Evolutionary conservation across 495 filamentous ascomycete species (phyloP).

Genomic region (Geoglossum glabrum): DNA sequence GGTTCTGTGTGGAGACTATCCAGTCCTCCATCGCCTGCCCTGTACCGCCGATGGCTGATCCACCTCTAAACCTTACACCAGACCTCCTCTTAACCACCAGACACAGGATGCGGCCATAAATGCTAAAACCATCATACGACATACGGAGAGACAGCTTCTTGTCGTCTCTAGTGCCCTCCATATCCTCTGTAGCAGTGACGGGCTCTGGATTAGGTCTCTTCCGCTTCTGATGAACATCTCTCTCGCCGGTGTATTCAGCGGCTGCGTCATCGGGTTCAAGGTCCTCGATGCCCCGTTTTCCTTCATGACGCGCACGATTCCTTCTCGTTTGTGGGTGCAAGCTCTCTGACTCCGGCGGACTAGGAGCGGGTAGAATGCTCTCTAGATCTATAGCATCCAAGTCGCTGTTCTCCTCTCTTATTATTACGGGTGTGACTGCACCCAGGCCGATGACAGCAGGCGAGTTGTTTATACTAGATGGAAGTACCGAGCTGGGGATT

Average conservation of each 20-base stretch:
- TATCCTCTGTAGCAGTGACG: slow-evolving; percentile 6
- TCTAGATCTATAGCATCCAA: slow-evolving; percentile 25
- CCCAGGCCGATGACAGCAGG: slow-evolving; percentile 29
- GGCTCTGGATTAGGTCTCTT: slow-evolving; percentile 4
- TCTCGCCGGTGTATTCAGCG: background rate
- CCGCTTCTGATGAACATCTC: slow-evolving; percentile 8
- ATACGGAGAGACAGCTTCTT: slow-evolving; percentile 71
- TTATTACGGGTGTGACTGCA: slow-evolving; percentile 17
- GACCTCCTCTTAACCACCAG: slow-evolving; percentile 59
- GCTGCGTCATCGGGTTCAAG: background rate
- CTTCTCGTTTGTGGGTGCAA: slow-evolving; percentile 5
- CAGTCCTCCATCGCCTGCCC: slow-evolving; percentile 85
- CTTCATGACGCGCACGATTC: slow-evolving; percentile 9
- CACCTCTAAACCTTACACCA: slow-evolving; percentile 10
- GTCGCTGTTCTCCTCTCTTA: slow-evolving; percentile 21
- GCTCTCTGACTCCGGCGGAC: background rate
- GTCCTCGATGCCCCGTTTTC: slow-evolving; percentile 3
- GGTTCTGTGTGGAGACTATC: slow-evolving; percentile 55
- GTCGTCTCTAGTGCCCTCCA: slow-evolving; percentile 35
- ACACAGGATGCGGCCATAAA: slow-evolving; percentile 80
- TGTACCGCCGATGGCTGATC: slow-evolving; percentile 11
- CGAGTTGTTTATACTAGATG: slow-evolving; percentile 30
- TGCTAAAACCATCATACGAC: slow-evolving; percentile 84
- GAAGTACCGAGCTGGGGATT: slow-evolving; percentile 34
- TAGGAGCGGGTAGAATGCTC: background rate